Conservation (phyloP, 768 basidiomycete genomes). For the Sarcodon aspratus region DNA sequence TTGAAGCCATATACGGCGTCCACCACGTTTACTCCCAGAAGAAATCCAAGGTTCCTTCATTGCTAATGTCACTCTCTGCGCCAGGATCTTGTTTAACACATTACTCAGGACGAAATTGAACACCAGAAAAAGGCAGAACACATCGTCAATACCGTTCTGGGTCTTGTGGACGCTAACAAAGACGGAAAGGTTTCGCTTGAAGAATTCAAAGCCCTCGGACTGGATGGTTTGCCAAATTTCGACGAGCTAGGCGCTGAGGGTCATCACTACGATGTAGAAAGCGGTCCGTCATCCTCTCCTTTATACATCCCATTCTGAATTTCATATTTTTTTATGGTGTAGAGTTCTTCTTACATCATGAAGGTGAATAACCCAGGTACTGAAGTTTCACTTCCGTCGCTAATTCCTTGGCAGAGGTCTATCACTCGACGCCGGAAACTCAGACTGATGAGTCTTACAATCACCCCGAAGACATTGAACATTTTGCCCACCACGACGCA, state of each 20-base stretch:
- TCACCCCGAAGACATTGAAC: constrained; percentile 89
- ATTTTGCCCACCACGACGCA: constrained; percentile 78
- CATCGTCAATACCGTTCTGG: constrained; percentile 63
- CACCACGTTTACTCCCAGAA: constrained; percentile 85
- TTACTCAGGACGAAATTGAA: constrained; percentile 53
- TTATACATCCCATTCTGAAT: constrained; percentile 1
- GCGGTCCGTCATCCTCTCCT: constrained; percentile 40
- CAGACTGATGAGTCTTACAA: constrained; percentile 92
- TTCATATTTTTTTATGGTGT: not conserved
- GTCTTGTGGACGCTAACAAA: constrained; percentile 56
- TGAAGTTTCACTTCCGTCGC: not conserved
- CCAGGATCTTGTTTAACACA: not conserved
- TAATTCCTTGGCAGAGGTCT: constrained; percentile 47
- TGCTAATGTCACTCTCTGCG: not conserved
- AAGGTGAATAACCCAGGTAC: constrained; percentile 39
- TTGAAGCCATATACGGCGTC: constrained; percentile 93
- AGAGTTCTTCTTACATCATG: constrained; percentile 97
- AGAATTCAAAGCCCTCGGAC: constrained; percentile 64
- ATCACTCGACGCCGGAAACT: constrained; percentile 92
- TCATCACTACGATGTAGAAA: constrained; percentile 88
- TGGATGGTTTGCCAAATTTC: constrained; percentile 74
- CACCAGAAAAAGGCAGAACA: constrained; percentile 75
- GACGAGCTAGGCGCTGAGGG: constrained; percentile 80
- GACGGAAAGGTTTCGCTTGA: constrained; percentile 61
- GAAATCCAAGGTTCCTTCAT: constrained; percentile 49